Evolutionary conservation across 352 stramenopile genomes (phyloP).

Genomic region (Phytophthora aleatoria): DNA sequence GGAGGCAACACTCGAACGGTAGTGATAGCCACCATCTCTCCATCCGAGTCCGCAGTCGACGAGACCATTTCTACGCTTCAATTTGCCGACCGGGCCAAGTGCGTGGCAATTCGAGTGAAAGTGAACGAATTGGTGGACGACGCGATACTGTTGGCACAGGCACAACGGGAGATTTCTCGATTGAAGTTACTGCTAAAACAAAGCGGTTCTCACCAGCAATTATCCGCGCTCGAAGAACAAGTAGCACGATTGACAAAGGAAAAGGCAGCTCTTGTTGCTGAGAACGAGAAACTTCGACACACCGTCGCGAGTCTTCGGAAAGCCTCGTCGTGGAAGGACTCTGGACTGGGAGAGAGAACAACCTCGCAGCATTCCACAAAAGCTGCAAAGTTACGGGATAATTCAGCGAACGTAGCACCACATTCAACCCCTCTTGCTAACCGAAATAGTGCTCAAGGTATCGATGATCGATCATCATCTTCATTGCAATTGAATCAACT

Average conservation of each 20-base stretch:
- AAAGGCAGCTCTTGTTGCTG: slow-evolving; percentile 45
- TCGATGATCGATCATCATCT: slow-evolving; percentile 13
- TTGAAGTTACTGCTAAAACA: slow-evolving; percentile 69
- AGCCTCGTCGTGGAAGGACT: neutral
- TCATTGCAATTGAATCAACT: slow-evolving; percentile 41
- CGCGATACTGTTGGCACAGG: slow-evolving; percentile 72
- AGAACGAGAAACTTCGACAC: slow-evolving; percentile 61
- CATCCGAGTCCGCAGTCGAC: slow-evolving; percentile 73
- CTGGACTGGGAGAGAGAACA: slow-evolving; percentile 7
- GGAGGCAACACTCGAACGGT: slow-evolving; percentile 90
- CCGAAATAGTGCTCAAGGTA: neutral
- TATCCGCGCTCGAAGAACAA: slow-evolving; percentile 52
- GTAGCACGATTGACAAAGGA: slow-evolving; percentile 43
- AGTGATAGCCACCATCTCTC: slow-evolving; percentile 90
- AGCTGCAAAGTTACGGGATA: slow-evolving; percentile 6
- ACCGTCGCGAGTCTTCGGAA: slow-evolving; percentile 29
- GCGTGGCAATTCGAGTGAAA: slow-evolving; percentile 72
- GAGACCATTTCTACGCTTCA: slow-evolving; percentile 92
- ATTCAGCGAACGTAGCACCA: neutral
- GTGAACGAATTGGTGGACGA: slow-evolving; percentile 87
- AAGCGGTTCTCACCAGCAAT: slow-evolving; percentile 34
- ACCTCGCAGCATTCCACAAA: neutral
- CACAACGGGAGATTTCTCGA: slow-evolving; percentile 69
- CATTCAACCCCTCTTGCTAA: slow-evolving; percentile 5
- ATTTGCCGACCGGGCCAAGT: slow-evolving; percentile 88